phyloP scores from a whole-genome alignment of 768 basidiomycete genomes.

The Tylopilus intermedius region DNA sequence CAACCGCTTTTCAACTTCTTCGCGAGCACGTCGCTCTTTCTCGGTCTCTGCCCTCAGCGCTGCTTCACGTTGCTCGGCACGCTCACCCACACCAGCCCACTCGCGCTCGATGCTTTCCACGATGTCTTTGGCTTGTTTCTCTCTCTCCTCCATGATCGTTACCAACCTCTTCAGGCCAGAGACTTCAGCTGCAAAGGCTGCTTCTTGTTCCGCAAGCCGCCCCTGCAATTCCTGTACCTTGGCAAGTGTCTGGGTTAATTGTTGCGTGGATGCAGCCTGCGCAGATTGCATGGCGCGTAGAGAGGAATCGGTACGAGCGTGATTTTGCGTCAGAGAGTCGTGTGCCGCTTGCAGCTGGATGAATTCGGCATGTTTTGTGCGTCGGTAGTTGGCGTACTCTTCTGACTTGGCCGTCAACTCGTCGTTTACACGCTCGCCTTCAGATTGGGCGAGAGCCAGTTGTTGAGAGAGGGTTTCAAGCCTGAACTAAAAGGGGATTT shows the following conservation, averaged over 20 bases:
- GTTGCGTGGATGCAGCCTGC: constrained; percentile 65
- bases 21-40: constrained; percentile 61
- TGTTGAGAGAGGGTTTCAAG: constrained; percentile 80
- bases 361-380: constrained; percentile 74
- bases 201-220: constrained; percentile 80
- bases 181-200: constrained; percentile 74
- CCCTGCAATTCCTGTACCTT: constrained; percentile 72
- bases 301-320: constrained; percentile 60
- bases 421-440: constrained; percentile 63
- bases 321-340: constrained; percentile 65
- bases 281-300: constrained; percentile 71
- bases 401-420: constrained; percentile 73
- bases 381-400: constrained; percentile 79
- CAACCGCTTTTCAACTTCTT: constrained; percentile 65
- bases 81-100: constrained; percentile 69
- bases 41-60: constrained; percentile 66
- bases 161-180: constrained; percentile 71
- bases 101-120: constrained; percentile 81
- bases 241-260: constrained; percentile 71
- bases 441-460: constrained; percentile 68
- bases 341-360: constrained; percentile 70
- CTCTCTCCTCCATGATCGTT: constrained; percentile 81
- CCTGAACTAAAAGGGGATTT: constrained; percentile 58
- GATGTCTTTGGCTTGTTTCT: constrained; percentile 76
- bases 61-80: constrained; percentile 63